Base-by-base conservation (phyloP, 192 early-diverging fungal genomes). In the Umbelopsis sp. region DNA sequence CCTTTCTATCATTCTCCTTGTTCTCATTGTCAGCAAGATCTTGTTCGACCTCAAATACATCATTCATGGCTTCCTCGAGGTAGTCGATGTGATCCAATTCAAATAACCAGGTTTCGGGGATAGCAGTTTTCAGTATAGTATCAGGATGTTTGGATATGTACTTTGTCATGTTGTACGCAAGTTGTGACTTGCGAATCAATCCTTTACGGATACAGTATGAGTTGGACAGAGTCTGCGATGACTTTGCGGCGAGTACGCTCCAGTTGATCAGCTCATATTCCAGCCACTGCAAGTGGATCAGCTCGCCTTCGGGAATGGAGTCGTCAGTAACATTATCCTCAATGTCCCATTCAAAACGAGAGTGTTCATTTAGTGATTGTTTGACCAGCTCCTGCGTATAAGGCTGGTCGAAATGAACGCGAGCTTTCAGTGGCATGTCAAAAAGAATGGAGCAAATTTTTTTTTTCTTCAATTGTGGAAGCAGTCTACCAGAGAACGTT, bases 121-220 rank as follows among this genome's bases (percentile, higher is more conserved):
- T 83, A 1, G 84, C 81, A 0, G 41, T 47, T 44, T 69, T 69
- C n/a, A 90, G 66, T 3, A 88, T 75, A 33, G 83, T 86, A 4
- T 80, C 52, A 1, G 85, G 87, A 47, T 89, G 66, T 68, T 90
- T 90, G 23, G 85, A 79, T 13, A 80, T 67, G 49, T 86, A 85
- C 20, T 87, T 83, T 41, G 74, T 80, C 49, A 90, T 72, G 70
- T 89, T 87, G 74, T 83, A 89, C 11, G 85, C 81, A 74, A 90
- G 83, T 53, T 90, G 87, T 21, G 87, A 80, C 47, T 90, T 90
- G 64, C 89, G 87, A 46, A 90, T 90, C 33, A 90, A 74, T 1
- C 89, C 89, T 70, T 89, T 90, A 52, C 89, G 83, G 48, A 87
- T 86, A 71, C 87, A 90, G 65, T 89, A 90, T 37, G 89, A 84